A percentile compares a stretch with the other conserved stretches of the same genome.
Evolutionary conservation across 768 basidiomycete genomes (phyloP).

Genomic region (Pulveroboletus ravenelii): DNA sequence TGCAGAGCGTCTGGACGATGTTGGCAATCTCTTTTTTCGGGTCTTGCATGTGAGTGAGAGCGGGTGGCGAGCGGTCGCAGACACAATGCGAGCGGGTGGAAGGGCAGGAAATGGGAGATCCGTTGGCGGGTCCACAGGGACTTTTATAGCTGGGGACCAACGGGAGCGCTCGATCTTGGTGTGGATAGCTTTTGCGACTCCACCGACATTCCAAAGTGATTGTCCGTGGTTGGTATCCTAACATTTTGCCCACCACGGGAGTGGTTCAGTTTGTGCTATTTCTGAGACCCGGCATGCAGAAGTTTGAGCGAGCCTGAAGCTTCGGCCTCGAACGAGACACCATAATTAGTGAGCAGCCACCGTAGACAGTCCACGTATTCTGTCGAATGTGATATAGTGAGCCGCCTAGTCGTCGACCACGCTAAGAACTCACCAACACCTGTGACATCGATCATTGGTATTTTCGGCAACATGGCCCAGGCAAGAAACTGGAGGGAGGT

Average conservation of each 20-base stretch:
- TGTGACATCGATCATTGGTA: not conserved
- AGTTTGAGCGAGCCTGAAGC: not conserved
- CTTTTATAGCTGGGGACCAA: conserved; percentile 15
- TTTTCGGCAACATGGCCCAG: not conserved
- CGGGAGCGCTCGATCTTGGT: not conserved
- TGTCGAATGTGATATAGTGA: not conserved
- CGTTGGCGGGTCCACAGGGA: not conserved
- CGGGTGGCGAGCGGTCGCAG: not conserved
- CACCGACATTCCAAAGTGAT: conserved; percentile 5
- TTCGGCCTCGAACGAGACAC: not conserved
- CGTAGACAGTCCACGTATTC: not conserved
- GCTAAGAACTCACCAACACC: not conserved
- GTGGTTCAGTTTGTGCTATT: not conserved
- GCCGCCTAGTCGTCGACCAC: not conserved
- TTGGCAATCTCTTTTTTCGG: conserved; percentile 46
- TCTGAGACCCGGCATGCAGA: not conserved
- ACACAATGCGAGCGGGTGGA: not conserved
- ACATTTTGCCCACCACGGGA: not conserved
- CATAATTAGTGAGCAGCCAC: not conserved
- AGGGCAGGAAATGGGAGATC: not conserved
- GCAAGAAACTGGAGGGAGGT: not conserved
- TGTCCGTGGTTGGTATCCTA: not conserved
- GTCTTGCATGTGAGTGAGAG: conserved; percentile 44
- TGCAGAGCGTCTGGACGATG: conserved; percentile 44
- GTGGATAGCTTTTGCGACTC: not conserved